phyloP scores from a whole-genome alignment of 2,329 filamentous ascomycete species.

The Blastomyces percursus region DNA sequence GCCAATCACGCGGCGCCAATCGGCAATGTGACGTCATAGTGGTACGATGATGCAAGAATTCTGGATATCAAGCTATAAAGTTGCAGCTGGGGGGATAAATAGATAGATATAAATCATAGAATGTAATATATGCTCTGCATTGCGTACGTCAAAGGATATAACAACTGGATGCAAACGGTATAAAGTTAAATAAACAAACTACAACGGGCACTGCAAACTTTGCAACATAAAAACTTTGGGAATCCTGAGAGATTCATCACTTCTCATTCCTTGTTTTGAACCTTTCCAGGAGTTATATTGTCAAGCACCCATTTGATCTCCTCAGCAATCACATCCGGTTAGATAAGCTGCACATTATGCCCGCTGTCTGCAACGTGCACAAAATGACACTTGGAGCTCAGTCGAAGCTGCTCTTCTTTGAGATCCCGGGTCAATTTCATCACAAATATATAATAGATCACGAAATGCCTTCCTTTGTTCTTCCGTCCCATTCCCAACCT shows the following conservation, averaged over 20 bases:
- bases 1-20: not conserved
- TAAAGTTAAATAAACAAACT: not conserved
- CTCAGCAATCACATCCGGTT: conserved; percentile 28
- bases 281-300: conserved; percentile 3
- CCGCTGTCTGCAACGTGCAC: conserved; percentile 27
- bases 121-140: not conserved
- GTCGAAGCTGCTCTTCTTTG: conserved; percentile 24
- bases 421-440: conserved; percentile 18
- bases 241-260: too few relatives aligned
- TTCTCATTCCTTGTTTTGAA: too few relatives aligned
- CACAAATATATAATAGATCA: conserved; percentile 24
- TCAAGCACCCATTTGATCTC: conserved; percentile 28
- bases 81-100: too few relatives aligned
- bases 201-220: not conserved
- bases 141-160: not conserved
- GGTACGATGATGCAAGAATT: not conserved
- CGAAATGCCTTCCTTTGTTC: conserved; percentile 22
- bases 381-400: conserved; percentile 23
- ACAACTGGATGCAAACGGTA: not conserved
- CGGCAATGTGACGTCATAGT: not conserved
- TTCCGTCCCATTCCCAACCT: conserved; percentile 26
- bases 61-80: too few relatives aligned
- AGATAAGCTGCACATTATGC: conserved; percentile 29
- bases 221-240: not conserved
- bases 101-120: too few relatives aligned